Conservation (phyloP, 768 basidiomycete species). For the Boletus vermiculosoides region DNA sequence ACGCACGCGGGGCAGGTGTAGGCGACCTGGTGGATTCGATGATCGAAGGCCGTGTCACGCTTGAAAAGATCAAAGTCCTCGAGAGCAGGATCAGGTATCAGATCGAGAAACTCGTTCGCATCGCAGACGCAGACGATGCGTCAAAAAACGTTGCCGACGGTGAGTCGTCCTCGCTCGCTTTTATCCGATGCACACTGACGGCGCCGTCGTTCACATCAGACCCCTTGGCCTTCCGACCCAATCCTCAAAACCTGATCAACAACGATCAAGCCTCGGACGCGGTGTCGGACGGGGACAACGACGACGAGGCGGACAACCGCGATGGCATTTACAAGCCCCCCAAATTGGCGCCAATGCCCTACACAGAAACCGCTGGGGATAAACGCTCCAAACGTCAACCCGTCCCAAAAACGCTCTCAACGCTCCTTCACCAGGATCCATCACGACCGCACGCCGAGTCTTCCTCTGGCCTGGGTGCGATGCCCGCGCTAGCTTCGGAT, state of each 20-base stretch:
- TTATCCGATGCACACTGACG: not conserved
- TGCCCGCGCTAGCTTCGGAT: slow-evolving; percentile 51
- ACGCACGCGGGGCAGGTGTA: slow-evolving; percentile 50
- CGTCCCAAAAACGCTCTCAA: slow-evolving; percentile 61
- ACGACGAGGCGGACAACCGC: slow-evolving; percentile 20
- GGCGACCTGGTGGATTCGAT: slow-evolving; percentile 81
- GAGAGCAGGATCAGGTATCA: slow-evolving; percentile 92
- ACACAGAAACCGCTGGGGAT: slow-evolving; percentile 56
- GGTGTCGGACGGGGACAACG: slow-evolving; percentile 30
- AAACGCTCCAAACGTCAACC: slow-evolving; percentile 49
- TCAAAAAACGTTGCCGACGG: slow-evolving; percentile 54
- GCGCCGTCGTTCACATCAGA: slow-evolving; percentile 47
- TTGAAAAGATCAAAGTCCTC: slow-evolving; percentile 85
- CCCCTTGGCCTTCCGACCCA: slow-evolving; percentile 89
- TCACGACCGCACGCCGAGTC: slow-evolving; percentile 69
- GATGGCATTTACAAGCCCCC: slow-evolving; percentile 81
- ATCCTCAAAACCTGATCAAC: slow-evolving; percentile 69
- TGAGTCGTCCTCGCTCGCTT: slow-evolving; percentile 30
- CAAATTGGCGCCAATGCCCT: slow-evolving; percentile 85
- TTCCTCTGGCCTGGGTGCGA: slow-evolving; percentile 67
- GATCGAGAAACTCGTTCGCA: slow-evolving; percentile 86
- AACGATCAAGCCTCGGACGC: slow-evolving; percentile 35
- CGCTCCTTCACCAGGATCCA: slow-evolving; percentile 50
- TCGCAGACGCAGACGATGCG: slow-evolving; percentile 71
- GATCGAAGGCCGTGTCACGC: slow-evolving; percentile 74